These are phyloP conservation scores for Chloris gayana DNA, from an alignment of 176 grass and related monocot genomes.

Conservation along the genomic window DNA sequence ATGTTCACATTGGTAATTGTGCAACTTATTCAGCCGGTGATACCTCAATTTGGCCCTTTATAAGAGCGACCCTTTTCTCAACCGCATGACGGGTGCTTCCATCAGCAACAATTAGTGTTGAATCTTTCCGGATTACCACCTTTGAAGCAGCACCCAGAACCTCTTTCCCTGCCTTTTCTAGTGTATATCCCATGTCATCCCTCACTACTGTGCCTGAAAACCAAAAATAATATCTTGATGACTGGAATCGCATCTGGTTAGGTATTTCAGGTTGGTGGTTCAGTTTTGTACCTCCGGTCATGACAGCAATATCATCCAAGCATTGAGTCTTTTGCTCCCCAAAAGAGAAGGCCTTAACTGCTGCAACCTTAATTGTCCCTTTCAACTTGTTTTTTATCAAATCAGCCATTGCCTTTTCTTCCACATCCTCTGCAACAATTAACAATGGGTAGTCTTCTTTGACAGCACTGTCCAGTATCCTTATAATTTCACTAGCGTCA, in stretches of 20 bases:
- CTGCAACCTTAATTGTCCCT: conserved; percentile 81
- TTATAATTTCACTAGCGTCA: conserved; percentile 80
- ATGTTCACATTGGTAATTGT: neutral
- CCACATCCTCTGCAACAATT: conserved; percentile 85
- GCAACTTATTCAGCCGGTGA: neutral
- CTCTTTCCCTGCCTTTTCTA: conserved; percentile 81
- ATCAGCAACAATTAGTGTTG: conserved; percentile 83
- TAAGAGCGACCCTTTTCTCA: conserved; percentile 69
- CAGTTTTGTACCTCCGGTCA: conserved; percentile 75
- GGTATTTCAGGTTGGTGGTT: neutral
- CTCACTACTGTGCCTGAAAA: conserved; percentile 76
- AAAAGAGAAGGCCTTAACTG: conserved; percentile 87
- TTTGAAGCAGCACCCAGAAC: conserved; percentile 80
- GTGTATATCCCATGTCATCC: conserved; percentile 78
- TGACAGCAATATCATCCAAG: conserved; percentile 84
- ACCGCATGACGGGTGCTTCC: conserved; percentile 61
- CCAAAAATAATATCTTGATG: conserved; percentile 14
- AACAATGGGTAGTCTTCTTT: conserved; percentile 84
- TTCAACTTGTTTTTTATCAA: conserved; percentile 90
- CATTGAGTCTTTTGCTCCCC: conserved; percentile 85
- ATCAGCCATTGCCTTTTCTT: conserved; percentile 65
- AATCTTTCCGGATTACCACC: conserved; percentile 79
- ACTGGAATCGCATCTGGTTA: conserved; percentile 10
- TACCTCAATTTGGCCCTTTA: conserved; percentile 82
- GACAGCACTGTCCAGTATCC: conserved; percentile 72